Percentiles rank a stretch among this genome's conserved stretches.
Evolutionary conservation across 1,284 basidiomycete genomes (phyloP).

Genomic region (Microbotryum saponariae): DNA sequence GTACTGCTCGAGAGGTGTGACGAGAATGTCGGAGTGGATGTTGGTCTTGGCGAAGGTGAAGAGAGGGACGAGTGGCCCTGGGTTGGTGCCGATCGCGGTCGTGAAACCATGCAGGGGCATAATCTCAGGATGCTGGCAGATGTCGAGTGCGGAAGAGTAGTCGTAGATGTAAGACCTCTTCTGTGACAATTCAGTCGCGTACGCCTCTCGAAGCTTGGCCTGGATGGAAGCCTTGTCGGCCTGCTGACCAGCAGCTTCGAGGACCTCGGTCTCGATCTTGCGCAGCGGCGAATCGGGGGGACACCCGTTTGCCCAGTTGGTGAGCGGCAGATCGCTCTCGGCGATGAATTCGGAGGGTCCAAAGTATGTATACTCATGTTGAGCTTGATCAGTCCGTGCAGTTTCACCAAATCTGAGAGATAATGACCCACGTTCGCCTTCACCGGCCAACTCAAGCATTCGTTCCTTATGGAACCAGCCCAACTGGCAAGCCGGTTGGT

Average conservation of each 20-base stretch:
- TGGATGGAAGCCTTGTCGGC: neutral
- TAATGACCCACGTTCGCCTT: conserved; percentile 43
- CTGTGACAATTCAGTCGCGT: conserved; percentile 4
- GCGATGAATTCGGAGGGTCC: conserved; percentile 30
- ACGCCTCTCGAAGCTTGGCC: conserved; percentile 6
- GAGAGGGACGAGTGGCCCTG: conserved; percentile 36
- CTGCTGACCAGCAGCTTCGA: conserved; percentile 9
- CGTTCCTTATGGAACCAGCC: conserved; percentile 43
- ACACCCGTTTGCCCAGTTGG: conserved; percentile 34
- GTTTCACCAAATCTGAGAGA: neutral
- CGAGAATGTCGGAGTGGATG: conserved; percentile 38
- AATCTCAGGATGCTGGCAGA: conserved; percentile 38
- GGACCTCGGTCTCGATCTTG: conserved; percentile 12
- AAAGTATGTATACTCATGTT: conserved; percentile 14
- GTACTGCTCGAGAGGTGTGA: conserved; percentile 39
- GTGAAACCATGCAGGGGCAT: conserved; percentile 38
- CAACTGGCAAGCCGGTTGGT: conserved; percentile 46
- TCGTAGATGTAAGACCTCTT: conserved; percentile 38
- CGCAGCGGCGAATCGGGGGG: conserved; percentile 21
- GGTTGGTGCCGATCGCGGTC: conserved; percentile 29
- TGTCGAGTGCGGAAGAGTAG: conserved; percentile 35
- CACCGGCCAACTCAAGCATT: conserved; percentile 42
- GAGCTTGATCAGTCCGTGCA: neutral
- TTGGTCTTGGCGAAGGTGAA: conserved; percentile 39
- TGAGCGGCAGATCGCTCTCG: conserved; percentile 19